Conservation (phyloP, 148 eudicot genomes). For the Nyssa sinensis region DNA sequence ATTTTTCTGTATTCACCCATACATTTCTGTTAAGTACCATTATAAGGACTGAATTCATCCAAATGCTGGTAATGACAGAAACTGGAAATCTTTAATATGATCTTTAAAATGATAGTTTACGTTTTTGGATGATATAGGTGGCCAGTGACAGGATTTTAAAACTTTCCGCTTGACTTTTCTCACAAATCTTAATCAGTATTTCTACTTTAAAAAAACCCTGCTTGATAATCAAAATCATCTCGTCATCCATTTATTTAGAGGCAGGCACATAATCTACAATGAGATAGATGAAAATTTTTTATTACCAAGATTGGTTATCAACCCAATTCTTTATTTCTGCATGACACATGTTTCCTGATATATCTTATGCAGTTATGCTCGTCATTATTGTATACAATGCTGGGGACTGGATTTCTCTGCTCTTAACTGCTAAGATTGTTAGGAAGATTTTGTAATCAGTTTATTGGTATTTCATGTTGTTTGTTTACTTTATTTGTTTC, state of each 20-base stretch:
- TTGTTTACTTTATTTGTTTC: slow-evolving; percentile 2
- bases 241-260: background rate
- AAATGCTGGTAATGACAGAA: background rate
- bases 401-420: background rate
- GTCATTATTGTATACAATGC: background rate
- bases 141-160: background rate
- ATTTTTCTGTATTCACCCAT: background rate
- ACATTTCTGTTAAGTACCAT: background rate
- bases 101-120: background rate
- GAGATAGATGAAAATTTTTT: background rate
- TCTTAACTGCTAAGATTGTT: background rate
- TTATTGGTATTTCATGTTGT: background rate
- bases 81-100: background rate
- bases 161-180: no score
- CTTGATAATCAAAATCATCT: background rate
- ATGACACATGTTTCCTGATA: slow-evolving; percentile 1
- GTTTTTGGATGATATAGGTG: background rate
- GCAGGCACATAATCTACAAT: background rate
- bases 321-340: background rate
- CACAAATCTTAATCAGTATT: background rate
- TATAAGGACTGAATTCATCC: background rate
- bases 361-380: background rate
- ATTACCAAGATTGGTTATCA: background rate
- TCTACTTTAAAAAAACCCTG: background rate
- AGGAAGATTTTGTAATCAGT: background rate